phyloP scores from a whole-genome alignment of 108 stramenopile species.

The Nitzschia inconspicua region DNA sequence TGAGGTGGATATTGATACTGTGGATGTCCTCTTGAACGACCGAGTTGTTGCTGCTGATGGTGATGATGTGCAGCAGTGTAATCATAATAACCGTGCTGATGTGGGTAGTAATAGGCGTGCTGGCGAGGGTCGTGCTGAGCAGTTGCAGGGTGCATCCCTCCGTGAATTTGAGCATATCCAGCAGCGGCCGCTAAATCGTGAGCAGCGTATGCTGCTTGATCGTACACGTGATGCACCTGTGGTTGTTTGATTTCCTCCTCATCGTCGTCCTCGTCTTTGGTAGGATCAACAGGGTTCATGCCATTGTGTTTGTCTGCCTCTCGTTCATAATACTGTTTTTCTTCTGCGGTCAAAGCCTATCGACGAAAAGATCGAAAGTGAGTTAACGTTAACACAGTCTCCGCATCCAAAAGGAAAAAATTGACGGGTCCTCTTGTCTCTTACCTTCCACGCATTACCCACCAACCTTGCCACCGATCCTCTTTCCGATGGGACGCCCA shows the following conservation, averaged over 20 bases:
- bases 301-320: slow-evolving; percentile 79
- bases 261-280: slow-evolving; percentile 47
- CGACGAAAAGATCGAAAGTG: not conserved
- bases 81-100: slow-evolving; percentile 34
- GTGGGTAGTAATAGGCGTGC: slow-evolving; percentile 31
- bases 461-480: slow-evolving; percentile 75
- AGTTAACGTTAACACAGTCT: not conserved
- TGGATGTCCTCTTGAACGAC: too few relatives aligned
- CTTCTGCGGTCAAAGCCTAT: slow-evolving; percentile 53
- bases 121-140: slow-evolving; percentile 42
- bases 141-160: slow-evolving; percentile 33
- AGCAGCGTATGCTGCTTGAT: slow-evolving; percentile 5
- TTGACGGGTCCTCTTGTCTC: not conserved
- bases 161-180: slow-evolving; percentile 34
- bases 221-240: not conserved
- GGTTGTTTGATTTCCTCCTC: slow-evolving; percentile 25
- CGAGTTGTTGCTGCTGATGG: slow-evolving; percentile 18
- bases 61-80: slow-evolving; percentile 40
- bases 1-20: too few relatives aligned
- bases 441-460: slow-evolving; percentile 75
- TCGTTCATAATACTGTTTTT: slow-evolving; percentile 72
- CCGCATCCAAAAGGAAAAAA: not conserved
- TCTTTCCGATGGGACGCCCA: slow-evolving; percentile 66
- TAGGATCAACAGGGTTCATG: slow-evolving; percentile 46
- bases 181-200: slow-evolving; percentile 30